Percentiles rank a stretch among this genome's conserved stretches.
phyloP scores from a whole-genome alignment of 352 stramenopile species.

The Pythium phragmitis region DNA sequence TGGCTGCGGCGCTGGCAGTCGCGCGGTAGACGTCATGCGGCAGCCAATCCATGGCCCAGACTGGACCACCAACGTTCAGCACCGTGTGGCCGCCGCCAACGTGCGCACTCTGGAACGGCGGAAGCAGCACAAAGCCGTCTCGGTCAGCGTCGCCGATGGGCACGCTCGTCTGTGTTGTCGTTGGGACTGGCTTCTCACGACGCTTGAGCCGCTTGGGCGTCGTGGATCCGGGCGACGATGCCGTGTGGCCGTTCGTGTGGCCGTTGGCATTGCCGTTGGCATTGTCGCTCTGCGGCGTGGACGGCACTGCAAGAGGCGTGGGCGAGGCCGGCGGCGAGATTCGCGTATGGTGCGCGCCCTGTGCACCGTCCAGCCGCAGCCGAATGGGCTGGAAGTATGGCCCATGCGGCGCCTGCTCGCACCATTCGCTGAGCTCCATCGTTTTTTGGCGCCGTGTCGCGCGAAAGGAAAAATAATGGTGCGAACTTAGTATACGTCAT shows the following conservation, averaged over 20 bases:
- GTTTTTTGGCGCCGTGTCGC: constrained; percentile 6
- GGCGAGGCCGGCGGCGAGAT: background rate
- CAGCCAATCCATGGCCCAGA: constrained; percentile 85
- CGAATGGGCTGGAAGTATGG: constrained; percentile 32
- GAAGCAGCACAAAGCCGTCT: constrained; percentile 34
- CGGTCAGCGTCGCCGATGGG: constrained; percentile 14
- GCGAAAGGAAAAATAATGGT: constrained; percentile 2
- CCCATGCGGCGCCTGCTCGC: constrained; percentile 29
- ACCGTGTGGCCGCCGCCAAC: constrained; percentile 40
- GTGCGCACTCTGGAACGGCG: constrained; percentile 47
- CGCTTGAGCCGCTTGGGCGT: constrained; percentile 32
- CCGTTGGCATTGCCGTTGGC: constrained; percentile 3
- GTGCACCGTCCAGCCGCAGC: constrained; percentile 18
- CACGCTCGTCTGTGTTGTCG: constrained; percentile 1
- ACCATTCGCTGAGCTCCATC: constrained; percentile 34
- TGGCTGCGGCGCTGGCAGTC: constrained; percentile 1
- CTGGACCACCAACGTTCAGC: constrained; percentile 67
- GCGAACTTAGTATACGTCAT: constrained; percentile 24
- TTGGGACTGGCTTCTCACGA: constrained; percentile 27
- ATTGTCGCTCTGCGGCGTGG: background rate
- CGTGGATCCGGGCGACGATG: constrained; percentile 12
- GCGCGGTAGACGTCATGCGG: constrained; percentile 32
- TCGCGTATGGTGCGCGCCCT: background rate
- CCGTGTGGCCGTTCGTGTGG: background rate
- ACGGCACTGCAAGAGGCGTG: background rate